A percentile compares a stretch with the other conserved stretches of the same genome.
These are phyloP conservation scores for Coemansia aciculifera DNA, from an alignment of 192 early-diverging fungal genomes.

Conservation along the genomic window DNA sequence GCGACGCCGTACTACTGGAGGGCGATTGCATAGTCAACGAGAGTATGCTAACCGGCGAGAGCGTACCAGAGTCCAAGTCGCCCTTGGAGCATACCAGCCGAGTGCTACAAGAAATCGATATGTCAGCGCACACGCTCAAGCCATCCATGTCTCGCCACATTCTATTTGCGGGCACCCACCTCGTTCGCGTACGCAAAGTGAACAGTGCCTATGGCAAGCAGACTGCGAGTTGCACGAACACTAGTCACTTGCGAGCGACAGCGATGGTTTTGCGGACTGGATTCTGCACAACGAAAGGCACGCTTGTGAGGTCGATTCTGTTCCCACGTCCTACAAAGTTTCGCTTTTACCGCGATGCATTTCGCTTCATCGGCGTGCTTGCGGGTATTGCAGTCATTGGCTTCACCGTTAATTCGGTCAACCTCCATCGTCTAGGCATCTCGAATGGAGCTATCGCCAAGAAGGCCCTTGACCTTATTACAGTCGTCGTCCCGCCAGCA, in stretches of 20 bases:
- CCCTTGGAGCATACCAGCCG: constrained; percentile 51
- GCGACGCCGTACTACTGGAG: constrained; percentile 85
- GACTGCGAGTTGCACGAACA: neutral
- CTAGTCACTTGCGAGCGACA: constrained; percentile 39
- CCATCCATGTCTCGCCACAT: constrained; percentile 77
- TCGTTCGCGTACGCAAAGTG: constrained; percentile 70
- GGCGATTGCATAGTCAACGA: constrained; percentile 98
- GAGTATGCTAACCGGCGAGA: constrained; percentile 97
- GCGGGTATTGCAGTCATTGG: constrained; percentile 78
- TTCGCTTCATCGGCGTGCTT: constrained; percentile 90
- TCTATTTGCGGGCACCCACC: constrained; percentile 89
- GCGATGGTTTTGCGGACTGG: constrained; percentile 90
- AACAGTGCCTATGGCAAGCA: constrained; percentile 15
- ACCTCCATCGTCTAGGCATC: constrained; percentile 80
- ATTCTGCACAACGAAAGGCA: constrained; percentile 95
- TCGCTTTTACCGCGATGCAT: constrained; percentile 92
- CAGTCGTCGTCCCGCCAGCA: constrained; percentile 94
- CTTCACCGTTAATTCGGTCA: constrained; percentile 77
- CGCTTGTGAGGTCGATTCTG: constrained; percentile 88
- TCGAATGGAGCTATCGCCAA: constrained; percentile 70
- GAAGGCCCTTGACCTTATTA: constrained; percentile 91
- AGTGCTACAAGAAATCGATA: constrained; percentile 24
- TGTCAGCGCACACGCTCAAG: constrained; percentile 35
- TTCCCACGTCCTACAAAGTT: constrained; percentile 94
- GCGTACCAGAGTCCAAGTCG: constrained; percentile 87